Percentiles rank a stretch among this genome's conserved stretches.
Conservation (phyloP, 768 basidiomycete genomes). For the Pleurotus platypus region DNA sequence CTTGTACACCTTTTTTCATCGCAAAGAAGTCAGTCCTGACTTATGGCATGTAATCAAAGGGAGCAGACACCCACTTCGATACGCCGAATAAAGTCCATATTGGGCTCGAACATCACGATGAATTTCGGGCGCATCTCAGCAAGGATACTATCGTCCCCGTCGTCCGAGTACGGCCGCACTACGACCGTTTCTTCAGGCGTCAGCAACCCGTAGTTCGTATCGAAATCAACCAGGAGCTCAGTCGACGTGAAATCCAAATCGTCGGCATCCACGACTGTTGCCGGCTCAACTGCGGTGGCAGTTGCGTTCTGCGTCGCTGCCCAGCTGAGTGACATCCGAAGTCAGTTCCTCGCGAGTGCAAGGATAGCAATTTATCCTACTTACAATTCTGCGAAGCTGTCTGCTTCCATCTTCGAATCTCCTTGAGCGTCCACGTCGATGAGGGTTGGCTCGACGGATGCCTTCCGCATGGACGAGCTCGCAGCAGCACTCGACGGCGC, state of each 20-base stretch:
- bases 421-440: conserved; percentile 15
- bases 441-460: too few species aligned
- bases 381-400: conserved; percentile 58
- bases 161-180: conserved; percentile 86
- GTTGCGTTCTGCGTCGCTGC: conserved; percentile 25
- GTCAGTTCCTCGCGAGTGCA: neutral
- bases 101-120: conserved; percentile 94
- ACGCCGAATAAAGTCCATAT: conserved; percentile 86
- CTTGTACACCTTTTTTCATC: conserved; percentile 67
- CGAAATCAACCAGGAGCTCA: conserved; percentile 54
- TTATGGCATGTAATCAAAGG: too few species aligned
- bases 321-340: conserved; percentile 23
- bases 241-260: conserved; percentile 34
- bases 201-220: conserved; percentile 77
- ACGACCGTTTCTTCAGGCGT: conserved; percentile 77
- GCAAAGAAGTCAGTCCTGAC: too few species aligned
- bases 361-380: conserved; percentile 16
- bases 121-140: conserved; percentile 87
- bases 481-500: conserved; percentile 32
- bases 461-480: too few species aligned
- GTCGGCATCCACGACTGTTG: conserved; percentile 20
- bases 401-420: conserved; percentile 41
- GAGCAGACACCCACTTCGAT: conserved; percentile 62
- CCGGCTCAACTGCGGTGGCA: conserved; percentile 11
- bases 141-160: conserved; percentile 86